Conservation (phyloP, 495 filamentous ascomycete genomes). For the Alectoria sarmentosa region DNA sequence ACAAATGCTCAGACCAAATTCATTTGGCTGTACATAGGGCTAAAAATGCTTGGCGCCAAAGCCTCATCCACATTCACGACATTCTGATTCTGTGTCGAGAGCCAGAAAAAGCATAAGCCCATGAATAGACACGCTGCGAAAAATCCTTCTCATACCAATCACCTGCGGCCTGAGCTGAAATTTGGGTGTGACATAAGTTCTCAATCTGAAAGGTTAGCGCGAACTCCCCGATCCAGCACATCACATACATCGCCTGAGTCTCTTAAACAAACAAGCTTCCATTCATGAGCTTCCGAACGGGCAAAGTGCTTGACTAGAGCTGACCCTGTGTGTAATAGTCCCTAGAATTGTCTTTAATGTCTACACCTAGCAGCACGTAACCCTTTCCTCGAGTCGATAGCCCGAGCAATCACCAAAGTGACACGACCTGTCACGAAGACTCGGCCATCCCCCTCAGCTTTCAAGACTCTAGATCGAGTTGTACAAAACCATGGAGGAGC, state of each 20-base stretch:
- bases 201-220: constrained; percentile 6
- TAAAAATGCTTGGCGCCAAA: constrained; percentile 16
- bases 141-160: not conserved
- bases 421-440: constrained; percentile 1
- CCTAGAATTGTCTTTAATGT: constrained; percentile 5
- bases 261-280: not conserved
- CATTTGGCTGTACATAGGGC: constrained; percentile 9
- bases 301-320: not conserved
- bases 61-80: constrained; percentile 9
- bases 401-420: constrained; percentile 5
- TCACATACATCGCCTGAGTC: not conserved
- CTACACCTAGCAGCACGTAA: not conserved
- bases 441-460: not conserved
- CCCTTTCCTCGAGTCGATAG: not conserved
- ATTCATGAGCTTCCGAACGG: not conserved
- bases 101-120: constrained; percentile 7
- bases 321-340: not conserved
- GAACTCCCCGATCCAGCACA: not conserved
- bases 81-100: constrained; percentile 6
- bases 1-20: not conserved
- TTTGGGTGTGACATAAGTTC: not conserved
- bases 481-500: constrained; percentile 51
- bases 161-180: not conserved
- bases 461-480: not conserved
- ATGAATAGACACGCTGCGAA: constrained; percentile 8